Evolutionary conservation across 176 grass and related monocot genomes (phyloP).

Genomic region (Poa annua): DNA sequence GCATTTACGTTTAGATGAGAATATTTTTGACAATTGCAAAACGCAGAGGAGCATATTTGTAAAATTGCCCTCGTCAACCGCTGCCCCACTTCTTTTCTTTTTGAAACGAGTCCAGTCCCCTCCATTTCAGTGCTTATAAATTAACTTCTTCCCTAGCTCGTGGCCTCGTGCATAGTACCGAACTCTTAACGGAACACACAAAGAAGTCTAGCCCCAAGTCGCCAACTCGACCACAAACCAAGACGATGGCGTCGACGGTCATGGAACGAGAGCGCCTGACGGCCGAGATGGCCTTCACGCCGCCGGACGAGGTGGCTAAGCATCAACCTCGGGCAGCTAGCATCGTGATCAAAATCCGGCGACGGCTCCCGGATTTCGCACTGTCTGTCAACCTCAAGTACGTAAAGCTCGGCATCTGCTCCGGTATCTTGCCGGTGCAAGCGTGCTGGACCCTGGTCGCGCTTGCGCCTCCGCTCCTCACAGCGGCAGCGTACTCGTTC

Average conservation of each 20-base stretch:
- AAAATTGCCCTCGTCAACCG: neutral
- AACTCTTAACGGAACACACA: conserved; percentile 4
- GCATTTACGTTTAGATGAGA: too few species aligned
- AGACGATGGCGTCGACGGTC: neutral
- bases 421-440: neutral
- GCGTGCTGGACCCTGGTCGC: neutral
- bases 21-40: too few species aligned
- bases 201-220: neutral
- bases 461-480: neutral
- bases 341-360: neutral
- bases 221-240: neutral
- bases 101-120: neutral
- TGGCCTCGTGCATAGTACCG: neutral
- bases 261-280: conserved; percentile 4
- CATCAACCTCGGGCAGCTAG: neutral
- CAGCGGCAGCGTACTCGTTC: neutral
- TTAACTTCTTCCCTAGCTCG: neutral
- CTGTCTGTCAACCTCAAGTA: conserved; percentile 7
- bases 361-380: neutral
- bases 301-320: neutral
- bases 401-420: conserved; percentile 12
- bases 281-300: neutral
- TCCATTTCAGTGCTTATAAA: conserved; percentile 5
- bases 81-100: neutral
- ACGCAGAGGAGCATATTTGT: too few species aligned